phyloP scores from a whole-genome alignment of 148 eudicot genomes.

The Bassia scoparia region DNA sequence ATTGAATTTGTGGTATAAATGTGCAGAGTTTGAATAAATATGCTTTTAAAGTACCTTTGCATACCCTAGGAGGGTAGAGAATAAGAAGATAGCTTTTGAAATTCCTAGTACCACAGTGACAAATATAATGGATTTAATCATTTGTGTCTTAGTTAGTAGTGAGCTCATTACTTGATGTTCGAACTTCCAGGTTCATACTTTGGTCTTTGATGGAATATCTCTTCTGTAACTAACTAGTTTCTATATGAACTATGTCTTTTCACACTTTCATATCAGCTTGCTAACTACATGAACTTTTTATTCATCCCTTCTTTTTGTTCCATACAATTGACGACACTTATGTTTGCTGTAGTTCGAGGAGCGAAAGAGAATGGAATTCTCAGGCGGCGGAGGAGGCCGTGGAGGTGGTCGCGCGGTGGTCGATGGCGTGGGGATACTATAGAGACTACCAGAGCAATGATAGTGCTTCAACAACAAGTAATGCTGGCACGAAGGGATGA shows the following conservation, averaged over 20 bases:
- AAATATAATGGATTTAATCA: not conserved
- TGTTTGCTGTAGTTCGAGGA: conserved; percentile 56
- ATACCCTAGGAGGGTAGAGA: not conserved
- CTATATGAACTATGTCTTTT: too few relatives aligned
- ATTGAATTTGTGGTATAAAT: too few relatives aligned
- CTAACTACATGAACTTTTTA: not conserved
- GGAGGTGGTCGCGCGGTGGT: conserved; percentile 52
- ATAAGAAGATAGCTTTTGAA: not conserved
- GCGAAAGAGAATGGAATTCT: conserved; percentile 48
- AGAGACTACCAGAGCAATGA: conserved; percentile 50
- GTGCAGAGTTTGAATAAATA: not conserved
- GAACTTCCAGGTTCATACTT: not conserved
- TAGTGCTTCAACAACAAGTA: conserved; percentile 40
- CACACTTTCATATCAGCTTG: not conserved
- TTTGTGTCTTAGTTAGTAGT: not conserved
- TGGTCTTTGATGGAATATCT: not conserved
- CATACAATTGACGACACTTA: not conserved
- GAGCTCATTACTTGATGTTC: not conserved
- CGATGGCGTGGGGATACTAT: conserved; percentile 58
- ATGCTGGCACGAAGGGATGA: conserved; percentile 52
- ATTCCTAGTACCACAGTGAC: not conserved
- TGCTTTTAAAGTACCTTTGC: not conserved
- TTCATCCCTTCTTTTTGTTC: not conserved
- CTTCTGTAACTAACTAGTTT: not conserved
- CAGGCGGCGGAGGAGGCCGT: conserved; percentile 62